Conservation (phyloP, 495 filamentous ascomycete species). For the Xylaria flabelliformis region DNA sequence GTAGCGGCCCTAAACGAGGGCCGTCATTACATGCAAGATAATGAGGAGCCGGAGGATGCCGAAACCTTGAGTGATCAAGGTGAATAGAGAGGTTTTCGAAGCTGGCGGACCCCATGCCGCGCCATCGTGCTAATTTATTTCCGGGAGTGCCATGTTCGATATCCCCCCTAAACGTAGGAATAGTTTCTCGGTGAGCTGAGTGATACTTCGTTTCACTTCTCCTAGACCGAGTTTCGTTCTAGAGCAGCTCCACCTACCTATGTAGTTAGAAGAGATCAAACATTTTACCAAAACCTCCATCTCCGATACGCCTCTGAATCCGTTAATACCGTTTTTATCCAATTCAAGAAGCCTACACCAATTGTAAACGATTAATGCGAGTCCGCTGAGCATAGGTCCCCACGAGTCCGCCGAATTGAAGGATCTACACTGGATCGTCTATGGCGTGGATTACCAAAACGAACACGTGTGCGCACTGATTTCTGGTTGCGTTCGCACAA, state of each 20-base stretch:
- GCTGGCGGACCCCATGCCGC: not conserved
- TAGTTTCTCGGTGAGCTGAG: not conserved
- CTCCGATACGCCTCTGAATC: not conserved
- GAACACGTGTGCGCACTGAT: not conserved
- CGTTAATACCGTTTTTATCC: not conserved
- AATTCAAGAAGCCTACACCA: not conserved
- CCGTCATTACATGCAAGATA: conserved; percentile 25
- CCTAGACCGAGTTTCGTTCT: not conserved
- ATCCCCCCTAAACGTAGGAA: not conserved
- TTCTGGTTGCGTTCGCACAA: not conserved
- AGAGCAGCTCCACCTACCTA: not conserved
- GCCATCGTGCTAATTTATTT: not conserved
- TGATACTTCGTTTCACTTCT: not conserved
- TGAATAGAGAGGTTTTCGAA: conserved; percentile 14
- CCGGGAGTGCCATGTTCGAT: not conserved
- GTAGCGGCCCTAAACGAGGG: conserved; percentile 30
- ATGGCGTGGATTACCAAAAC: not conserved
- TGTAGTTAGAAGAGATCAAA: not conserved
- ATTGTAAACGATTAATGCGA: not conserved
- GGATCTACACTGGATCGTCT: not conserved
- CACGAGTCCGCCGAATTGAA: not conserved
- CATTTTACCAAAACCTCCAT: not conserved
- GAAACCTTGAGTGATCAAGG: conserved; percentile 20
- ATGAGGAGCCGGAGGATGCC: conserved; percentile 25
- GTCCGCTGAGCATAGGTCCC: not conserved